Evolutionary conservation across 2,329 filamentous ascomycete genomes (phyloP).

Genomic region (Sphaerulina musiva): DNA sequence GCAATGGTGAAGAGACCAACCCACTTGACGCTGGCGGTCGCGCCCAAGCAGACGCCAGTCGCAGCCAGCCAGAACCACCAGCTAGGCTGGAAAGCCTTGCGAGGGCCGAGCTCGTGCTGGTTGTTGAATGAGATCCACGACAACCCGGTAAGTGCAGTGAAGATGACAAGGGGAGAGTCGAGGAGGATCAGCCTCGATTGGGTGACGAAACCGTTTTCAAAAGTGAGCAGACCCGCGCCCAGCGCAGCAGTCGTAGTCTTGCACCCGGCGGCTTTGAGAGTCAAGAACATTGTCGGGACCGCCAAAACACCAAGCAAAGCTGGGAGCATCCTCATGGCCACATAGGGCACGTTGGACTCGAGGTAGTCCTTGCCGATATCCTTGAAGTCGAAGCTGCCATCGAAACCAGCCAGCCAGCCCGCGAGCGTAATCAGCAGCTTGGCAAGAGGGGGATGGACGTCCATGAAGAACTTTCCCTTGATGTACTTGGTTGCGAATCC

Average conservation of each 20-base stretch:
- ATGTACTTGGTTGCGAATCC: conserved; percentile 99
- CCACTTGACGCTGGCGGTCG: conserved; percentile 96
- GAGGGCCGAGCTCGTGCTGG: conserved; percentile 87
- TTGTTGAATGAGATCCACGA: conserved; percentile 92
- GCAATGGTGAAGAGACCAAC: conserved; percentile 97
- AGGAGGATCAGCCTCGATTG: conserved; percentile 93
- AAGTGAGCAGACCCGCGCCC: conserved; percentile 80
- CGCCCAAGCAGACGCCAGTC: conserved; percentile 79
- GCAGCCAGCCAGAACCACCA: conserved; percentile 98
- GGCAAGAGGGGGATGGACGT: conserved; percentile 94
- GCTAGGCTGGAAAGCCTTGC: conserved; percentile 75
- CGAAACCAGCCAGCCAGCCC: conserved; percentile 89
- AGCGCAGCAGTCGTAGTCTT: conserved; percentile 76
- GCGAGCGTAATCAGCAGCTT: conserved; percentile 95
- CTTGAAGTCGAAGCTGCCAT: conserved; percentile 97
- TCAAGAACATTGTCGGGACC: conserved; percentile 89
- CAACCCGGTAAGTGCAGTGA: conserved; percentile 84
- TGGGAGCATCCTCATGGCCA: conserved; percentile 91
- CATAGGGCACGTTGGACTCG: conserved; percentile 90
- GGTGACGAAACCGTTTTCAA: conserved; percentile 92
- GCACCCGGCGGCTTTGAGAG: conserved; percentile 83
- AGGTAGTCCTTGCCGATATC: conserved; percentile 98
- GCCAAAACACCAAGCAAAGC: conserved; percentile 82
- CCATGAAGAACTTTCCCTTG: conserved; percentile 99
- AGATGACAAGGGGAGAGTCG: conserved; percentile 88